Percentiles rank a stretch among this genome's conserved stretches.
These are phyloP conservation scores for Solanum hybrid DNA, from an alignment of 305 asterid genomes.

Conservation along the genomic window DNA sequence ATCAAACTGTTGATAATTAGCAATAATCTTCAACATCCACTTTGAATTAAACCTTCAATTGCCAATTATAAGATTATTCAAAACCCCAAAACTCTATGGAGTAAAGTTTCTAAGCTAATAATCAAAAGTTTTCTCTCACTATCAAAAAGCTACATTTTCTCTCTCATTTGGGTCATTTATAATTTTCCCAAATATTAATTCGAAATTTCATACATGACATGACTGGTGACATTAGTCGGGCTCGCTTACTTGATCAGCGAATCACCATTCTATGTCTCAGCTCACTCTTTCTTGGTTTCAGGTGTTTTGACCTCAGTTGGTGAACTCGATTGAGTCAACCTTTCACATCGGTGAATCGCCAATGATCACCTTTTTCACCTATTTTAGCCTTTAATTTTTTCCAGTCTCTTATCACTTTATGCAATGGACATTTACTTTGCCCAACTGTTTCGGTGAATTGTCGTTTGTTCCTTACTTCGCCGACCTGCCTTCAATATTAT, in stretches of 20 bases:
- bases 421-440: background rate
- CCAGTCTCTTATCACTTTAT: background rate
- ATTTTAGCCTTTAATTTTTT: background rate
- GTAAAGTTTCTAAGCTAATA: too few species aligned
- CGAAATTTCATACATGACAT: background rate
- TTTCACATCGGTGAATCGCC: background rate
- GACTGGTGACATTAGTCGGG: background rate
- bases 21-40: too few species aligned
- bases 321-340: background rate
- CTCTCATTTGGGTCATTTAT: too few species aligned
- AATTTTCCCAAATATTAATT: background rate
- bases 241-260: background rate
- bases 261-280: background rate
- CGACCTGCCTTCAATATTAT: background rate
- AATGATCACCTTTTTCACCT: background rate
- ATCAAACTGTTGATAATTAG: too few species aligned
- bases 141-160: too few species aligned
- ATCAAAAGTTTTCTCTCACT: too few species aligned
- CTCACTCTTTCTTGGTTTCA: background rate
- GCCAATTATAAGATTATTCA: too few species aligned
- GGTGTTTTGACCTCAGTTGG: background rate
- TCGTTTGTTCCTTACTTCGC: background rate
- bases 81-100: too few species aligned
- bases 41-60: too few species aligned
- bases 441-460: background rate